Percentiles rank a stretch among this genome's conserved stretches.
These are phyloP conservation scores for Paraleonurus japonicus DNA, from an alignment of 257 asterid genomes.

Conservation along the genomic window DNA sequence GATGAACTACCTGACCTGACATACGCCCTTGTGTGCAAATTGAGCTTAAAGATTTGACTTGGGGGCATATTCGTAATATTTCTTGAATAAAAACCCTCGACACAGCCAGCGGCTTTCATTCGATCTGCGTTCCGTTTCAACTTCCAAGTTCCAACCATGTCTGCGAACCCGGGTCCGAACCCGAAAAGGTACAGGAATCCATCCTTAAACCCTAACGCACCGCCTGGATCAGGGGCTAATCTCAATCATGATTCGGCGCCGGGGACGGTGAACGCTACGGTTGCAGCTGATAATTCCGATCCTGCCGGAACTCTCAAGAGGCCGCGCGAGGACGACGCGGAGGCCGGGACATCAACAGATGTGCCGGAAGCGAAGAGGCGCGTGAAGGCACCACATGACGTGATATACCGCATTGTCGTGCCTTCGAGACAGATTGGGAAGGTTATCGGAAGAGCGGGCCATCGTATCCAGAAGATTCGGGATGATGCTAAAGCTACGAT, in stretches of 20 bases:
- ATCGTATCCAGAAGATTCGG: conserved; percentile 89
- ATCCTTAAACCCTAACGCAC: conserved; percentile 25
- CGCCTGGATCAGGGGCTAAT: conserved; percentile 27
- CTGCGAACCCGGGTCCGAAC: conserved; percentile 22
- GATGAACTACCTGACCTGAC: too few relatives aligned
- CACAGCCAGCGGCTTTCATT: background rate
- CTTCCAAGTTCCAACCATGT: conserved; percentile 34
- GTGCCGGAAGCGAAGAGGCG: conserved; percentile 75
- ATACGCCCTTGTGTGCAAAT: too few relatives aligned
- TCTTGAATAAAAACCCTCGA: conserved; percentile 17
- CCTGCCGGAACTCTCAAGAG: conserved; percentile 46
- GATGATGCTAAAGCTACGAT: conserved; percentile 81
- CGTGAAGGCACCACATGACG: conserved; percentile 57
- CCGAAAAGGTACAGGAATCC: conserved; percentile 15
- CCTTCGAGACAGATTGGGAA: conserved; percentile 96
- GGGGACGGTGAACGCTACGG: conserved; percentile 9
- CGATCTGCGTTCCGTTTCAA: background rate
- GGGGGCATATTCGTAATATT: background rate
- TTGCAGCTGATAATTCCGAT: conserved; percentile 28
- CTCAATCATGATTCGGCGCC: conserved; percentile 8
- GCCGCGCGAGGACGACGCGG: conserved; percentile 58
- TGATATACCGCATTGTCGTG: conserved; percentile 80
- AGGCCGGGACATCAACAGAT: conserved; percentile 43
- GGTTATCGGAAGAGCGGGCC: conserved; percentile 89
- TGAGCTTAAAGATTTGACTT: background rate